Evolutionary conservation across 2,329 filamentous ascomycete genomes (phyloP).

Genomic region (Calycina marina): DNA sequence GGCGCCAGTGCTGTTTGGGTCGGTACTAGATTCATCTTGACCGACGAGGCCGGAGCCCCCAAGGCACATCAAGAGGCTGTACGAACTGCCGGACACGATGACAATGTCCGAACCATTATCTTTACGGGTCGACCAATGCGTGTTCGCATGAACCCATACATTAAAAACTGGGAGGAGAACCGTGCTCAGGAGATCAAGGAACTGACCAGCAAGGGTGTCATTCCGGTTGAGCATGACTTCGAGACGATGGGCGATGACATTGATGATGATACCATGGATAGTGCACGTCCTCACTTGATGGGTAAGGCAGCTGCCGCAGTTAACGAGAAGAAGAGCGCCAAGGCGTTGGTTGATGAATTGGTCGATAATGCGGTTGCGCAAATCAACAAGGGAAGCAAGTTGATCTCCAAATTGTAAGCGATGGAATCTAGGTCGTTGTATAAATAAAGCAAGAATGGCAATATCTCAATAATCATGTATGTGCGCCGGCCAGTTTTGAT

Average conservation of each 20-base stretch:
- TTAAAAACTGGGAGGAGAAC: conserved; percentile 91
- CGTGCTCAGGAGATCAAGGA: conserved; percentile 82
- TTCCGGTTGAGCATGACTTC: conserved; percentile 88
- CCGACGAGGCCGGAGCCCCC: conserved; percentile 86
- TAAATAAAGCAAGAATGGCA: no score
- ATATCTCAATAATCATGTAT: no score
- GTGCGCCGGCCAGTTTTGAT: no score
- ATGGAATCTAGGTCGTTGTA: not conserved
- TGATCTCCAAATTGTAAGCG: conserved; percentile 52
- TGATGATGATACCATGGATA: conserved; percentile 56
- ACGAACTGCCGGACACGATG: conserved; percentile 78
- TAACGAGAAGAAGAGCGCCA: conserved; percentile 82
- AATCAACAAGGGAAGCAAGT: conserved; percentile 52
- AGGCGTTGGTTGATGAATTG: conserved; percentile 88
- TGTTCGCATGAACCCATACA: conserved; percentile 87
- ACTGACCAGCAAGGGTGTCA: conserved; percentile 73
- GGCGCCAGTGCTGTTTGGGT: conserved; percentile 91
- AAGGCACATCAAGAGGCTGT: conserved; percentile 93
- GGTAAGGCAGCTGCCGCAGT: conserved; percentile 91
- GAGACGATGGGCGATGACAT: conserved; percentile 68
- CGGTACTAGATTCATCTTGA: conserved; percentile 87
- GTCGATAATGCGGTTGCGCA: conserved; percentile 64
- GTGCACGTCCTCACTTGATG: conserved; percentile 86
- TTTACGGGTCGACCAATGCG: conserved; percentile 94
- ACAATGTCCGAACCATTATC: conserved; percentile 94